These are phyloP conservation scores for Suillus plorans DNA, from an alignment of 768 basidiomycete species.

Conservation along the genomic window DNA sequence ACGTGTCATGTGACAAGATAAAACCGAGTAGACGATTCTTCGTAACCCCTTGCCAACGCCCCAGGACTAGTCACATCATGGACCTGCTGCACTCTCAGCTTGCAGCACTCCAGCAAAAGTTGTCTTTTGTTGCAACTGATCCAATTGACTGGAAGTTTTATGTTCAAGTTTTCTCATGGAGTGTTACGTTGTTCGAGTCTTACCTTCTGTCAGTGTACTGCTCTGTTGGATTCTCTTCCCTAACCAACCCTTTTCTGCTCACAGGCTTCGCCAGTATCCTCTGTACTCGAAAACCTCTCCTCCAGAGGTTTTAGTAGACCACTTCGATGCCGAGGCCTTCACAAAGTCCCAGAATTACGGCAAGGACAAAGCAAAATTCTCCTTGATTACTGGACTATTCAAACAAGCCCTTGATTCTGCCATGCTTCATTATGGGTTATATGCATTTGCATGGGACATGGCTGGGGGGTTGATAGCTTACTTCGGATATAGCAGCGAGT, in stretches of 20 bases:
- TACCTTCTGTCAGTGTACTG: conserved; percentile 71
- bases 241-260: conserved; percentile 3
- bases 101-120: conserved; percentile 51
- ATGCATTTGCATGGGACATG: conserved; percentile 79
- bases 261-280: conserved; percentile 77
- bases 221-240: background rate
- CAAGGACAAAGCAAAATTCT: conserved; percentile 84
- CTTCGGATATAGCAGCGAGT: conserved; percentile 65
- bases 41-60: background rate
- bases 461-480: conserved; percentile 50
- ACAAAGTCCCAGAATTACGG: conserved; percentile 92
- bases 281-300: conserved; percentile 76
- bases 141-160: conserved; percentile 80
- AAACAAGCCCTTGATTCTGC: conserved; percentile 69
- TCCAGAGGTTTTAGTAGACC: conserved; percentile 63
- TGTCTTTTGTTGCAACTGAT: conserved; percentile 72
- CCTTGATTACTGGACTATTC: conserved; percentile 70
- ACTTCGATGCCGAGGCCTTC: conserved; percentile 72
- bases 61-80: conserved; percentile 35
- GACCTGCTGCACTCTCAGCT: conserved; percentile 63
- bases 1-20: background rate
- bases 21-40: background rate
- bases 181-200: conserved; percentile 80
- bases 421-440: conserved; percentile 74
- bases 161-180: conserved; percentile 78